Base-by-base conservation (phyloP, 2,329 filamentous ascomycete species). In the Fusarium sp. region DNA sequence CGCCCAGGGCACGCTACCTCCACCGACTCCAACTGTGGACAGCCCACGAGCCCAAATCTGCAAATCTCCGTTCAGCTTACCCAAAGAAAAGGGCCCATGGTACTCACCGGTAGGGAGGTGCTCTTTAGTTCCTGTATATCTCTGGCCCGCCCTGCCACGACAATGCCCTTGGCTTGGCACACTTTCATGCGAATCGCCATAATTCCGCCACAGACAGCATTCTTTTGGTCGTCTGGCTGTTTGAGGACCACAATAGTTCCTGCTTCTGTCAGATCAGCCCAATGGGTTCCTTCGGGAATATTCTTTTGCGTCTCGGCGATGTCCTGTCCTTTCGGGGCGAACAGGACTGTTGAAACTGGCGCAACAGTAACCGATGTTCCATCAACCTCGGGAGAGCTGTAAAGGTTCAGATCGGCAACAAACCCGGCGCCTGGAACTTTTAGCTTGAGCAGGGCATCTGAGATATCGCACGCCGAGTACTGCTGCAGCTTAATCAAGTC, bases 181-280 rank as follows among this genome's bases (percentile, higher is more conserved):
- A 85, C 77, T 73, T 89, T 88, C 86, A 94, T 91, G 22, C 92
- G 84, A 30, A 87, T 82, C 8, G 90, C 92, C 87, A 94, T 92
- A 70, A 94, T 92, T 20, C 92, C 92, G n/a, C 92, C 92, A 8
- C 92, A 85, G 10, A 92, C 86, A 8, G 92, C 92, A 79, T 92
- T 93, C 54, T 84, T 85, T 77, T 93, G 91, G 1, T 83, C 85
- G 1, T 82, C 75, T 0, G 91, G 90, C 74, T 94, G 91, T 66
- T 88, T 87, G 63, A 94, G 85, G 6, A 94, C 81, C 6, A 90
- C 87, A 56, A 94, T 84, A 2, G 89, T 91, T 10, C 84, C 86
- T 1, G 85, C 81, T 27, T 87, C 79, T 2, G 88, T 86, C 44
- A 88, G 80, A 78, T 95, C 92, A 40, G 90, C 90, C 86, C 90